A percentile compares a stretch with the other conserved stretches of the same genome.
phyloP scores from a whole-genome alignment of 2,329 filamentous ascomycete genomes.

The Cordyceps farinosa region DNA sequence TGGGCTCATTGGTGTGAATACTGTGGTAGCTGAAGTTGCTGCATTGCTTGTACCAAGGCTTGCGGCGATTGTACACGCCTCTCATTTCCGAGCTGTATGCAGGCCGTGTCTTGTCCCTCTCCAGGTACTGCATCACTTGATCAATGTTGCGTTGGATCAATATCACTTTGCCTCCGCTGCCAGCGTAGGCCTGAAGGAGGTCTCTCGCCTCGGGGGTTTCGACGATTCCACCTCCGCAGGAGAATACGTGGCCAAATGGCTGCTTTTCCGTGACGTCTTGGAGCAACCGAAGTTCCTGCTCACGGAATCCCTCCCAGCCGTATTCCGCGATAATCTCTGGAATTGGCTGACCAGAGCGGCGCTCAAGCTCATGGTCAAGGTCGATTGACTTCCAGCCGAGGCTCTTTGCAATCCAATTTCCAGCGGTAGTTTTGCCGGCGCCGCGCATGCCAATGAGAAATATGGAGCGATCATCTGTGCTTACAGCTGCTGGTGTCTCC shows the following conservation, averaged over 20 bases:
- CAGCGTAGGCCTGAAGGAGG: constrained; percentile 68
- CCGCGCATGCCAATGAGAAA: constrained; percentile 98
- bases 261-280: constrained; percentile 71
- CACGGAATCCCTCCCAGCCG: constrained; percentile 88
- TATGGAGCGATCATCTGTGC: constrained; percentile 59
- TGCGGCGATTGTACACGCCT: constrained; percentile 82
- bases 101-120: constrained; percentile 83
- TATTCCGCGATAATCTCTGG: constrained; percentile 73
- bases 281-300: constrained; percentile 72
- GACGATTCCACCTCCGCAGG: constrained; percentile 90
- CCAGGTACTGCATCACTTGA: constrained; percentile 82
- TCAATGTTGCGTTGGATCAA: constrained; percentile 84
- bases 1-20: constrained; percentile 49
- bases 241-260: constrained; percentile 74
- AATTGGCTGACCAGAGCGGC: constrained; percentile 68
- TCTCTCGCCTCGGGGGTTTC: constrained; percentile 78
- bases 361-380: constrained; percentile 83
- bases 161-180: constrained; percentile 76
- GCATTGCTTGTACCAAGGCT: constrained; percentile 86
- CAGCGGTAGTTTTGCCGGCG: constrained; percentile 92
- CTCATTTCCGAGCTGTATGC: constrained; percentile 92
- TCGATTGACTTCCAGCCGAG: constrained; percentile 78
- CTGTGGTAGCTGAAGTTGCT: constrained; percentile 94
- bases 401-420: constrained; percentile 75
- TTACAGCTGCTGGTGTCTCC: constrained; percentile 12